Conservation (phyloP, 2,329 filamentous ascomycete genomes). For the Macrophomina pseudophaseolina region DNA sequence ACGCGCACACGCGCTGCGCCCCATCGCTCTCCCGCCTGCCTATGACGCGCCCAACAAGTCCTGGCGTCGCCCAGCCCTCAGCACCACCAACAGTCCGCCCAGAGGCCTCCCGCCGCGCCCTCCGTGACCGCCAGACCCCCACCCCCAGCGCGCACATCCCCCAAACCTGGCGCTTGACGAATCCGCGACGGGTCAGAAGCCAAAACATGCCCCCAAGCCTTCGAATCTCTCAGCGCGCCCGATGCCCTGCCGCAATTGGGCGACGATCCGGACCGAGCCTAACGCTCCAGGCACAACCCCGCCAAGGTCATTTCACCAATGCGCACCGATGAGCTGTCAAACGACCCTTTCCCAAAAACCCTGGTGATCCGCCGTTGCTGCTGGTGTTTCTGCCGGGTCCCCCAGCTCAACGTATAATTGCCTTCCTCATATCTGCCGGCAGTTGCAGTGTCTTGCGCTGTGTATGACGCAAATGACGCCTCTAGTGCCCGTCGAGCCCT, state of each 20-base stretch:
- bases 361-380: not conserved
- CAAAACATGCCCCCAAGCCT: not conserved
- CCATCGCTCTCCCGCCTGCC: not conserved
- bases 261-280: conserved; percentile 13
- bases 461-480: conserved; percentile 5
- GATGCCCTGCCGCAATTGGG: not conserved
- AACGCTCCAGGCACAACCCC: conserved; percentile 8
- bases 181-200: not conserved
- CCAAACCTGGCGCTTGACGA: not conserved
- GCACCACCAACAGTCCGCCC: not conserved
- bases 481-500: not conserved
- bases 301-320: conserved; percentile 9
- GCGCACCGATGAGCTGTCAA: not conserved
- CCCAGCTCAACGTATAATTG: no score
- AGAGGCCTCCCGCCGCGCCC: no score
- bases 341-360: not conserved
- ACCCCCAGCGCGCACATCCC: no score
- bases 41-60: conserved; percentile 5
- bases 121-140: not conserved
- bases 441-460: not conserved
- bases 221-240: not conserved
- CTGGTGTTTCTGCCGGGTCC: not conserved
- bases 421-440: no score
- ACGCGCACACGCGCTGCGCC: conserved; percentile 10
- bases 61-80: not conserved